Base-by-base conservation (phyloP, 768 basidiomycete genomes). In the Suillus variegatus region DNA sequence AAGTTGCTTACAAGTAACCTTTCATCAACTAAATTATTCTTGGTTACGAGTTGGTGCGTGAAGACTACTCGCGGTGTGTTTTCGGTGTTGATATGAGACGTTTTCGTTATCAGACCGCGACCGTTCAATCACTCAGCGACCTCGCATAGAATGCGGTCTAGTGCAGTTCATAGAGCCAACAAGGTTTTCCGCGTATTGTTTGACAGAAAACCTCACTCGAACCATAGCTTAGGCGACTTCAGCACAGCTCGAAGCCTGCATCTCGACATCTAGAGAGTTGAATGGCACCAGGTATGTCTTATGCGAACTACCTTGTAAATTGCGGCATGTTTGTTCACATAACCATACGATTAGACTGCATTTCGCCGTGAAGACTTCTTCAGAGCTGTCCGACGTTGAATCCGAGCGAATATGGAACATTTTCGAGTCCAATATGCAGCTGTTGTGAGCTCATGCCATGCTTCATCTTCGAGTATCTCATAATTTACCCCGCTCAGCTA, bases 361-460 rank as follows among this genome's bases (percentile, higher is more conserved):
- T 1, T 69, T 80, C 61, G 46, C 69, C 9, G 54, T 74, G 52
- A 66, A 68, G 43, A 66, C 67, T 18, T 68, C 82, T 2, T 66
- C 68, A 22, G 78, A 80, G 12, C 66, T 89, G 40, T 64, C 72
- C 35, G 68, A 74, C 4, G 66, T 69, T 16, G 77, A 83, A 54
- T 78, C 80, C 36, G 73, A 76, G 12, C 73, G 74, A n/a, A 80
- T 90, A 47, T 91, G 88, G 87, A 60, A 47, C 0, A 64, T 82
- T 9, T 73, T 87, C 41, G 84, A 87, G 68, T 69, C 73, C 16
- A 91, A 91, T 74, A 91, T 92, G 90, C 67, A 70, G n/a, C 60
- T 70, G 6, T 61, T 80, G 82, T 84, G 65, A 64, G 71, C 46
- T 66, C 14, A 52, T 61, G n/a, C 62, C n/a, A 22, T 60, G 25